These are phyloP conservation scores for Naganishia sp. DNA, from an alignment of 1,284 basidiomycete genomes.

Conservation along the genomic window DNA sequence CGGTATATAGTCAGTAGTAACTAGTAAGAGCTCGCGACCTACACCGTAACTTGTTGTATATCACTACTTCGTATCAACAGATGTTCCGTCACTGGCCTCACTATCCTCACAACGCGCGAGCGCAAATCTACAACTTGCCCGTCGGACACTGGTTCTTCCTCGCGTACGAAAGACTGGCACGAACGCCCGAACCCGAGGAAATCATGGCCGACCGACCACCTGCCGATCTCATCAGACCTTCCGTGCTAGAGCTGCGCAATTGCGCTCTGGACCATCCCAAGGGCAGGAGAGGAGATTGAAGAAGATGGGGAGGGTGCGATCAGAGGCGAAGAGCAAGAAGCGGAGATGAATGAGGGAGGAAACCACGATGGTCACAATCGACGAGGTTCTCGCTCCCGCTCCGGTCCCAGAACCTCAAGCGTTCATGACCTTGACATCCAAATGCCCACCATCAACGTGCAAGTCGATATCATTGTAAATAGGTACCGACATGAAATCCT, in stretches of 20 bases:
- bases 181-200: not conserved
- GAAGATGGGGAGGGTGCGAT: too few relatives aligned
- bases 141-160: not conserved
- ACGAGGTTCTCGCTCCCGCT: too few relatives aligned
- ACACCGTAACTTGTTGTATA: too few relatives aligned
- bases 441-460: not conserved
- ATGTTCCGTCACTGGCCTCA: not conserved
- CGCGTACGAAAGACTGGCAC: not conserved
- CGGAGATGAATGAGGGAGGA: too few relatives aligned
- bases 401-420: not conserved
- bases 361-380: too few relatives aligned
- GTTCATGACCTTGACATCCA: not conserved
- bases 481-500: not conserved
- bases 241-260: too few relatives aligned
- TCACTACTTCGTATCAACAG: not conserved
- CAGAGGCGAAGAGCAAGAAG: too few relatives aligned
- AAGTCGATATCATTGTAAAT: not conserved
- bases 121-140: not conserved
- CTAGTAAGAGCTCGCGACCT: too few relatives aligned
- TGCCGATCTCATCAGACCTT: not conserved
- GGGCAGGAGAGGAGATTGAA: too few relatives aligned
- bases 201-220: not conserved
- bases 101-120: not conserved
- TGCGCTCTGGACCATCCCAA: too few relatives aligned
- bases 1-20: too few relatives aligned